Evolutionary conservation across 2,329 filamentous ascomycete species (phyloP).

Genomic region (Calonectria hongkongensis): DNA sequence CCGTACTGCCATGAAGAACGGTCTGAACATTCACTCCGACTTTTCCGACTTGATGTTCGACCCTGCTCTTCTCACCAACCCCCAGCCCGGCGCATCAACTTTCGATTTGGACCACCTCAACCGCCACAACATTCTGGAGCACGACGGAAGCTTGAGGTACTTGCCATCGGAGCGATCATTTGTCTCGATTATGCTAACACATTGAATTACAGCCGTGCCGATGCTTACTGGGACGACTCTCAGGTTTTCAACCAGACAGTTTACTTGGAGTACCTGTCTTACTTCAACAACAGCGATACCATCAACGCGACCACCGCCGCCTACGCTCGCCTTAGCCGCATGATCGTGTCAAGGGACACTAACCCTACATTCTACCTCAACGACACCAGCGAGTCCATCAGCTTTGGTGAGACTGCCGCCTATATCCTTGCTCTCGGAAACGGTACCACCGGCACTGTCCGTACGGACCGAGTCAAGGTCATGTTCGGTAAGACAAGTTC

Average conservation of each 20-base stretch:
- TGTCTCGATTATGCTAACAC: background rate
- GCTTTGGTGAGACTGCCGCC: conserved; percentile 18
- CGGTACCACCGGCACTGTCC: conserved; percentile 2
- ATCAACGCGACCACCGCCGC: conserved; percentile 3
- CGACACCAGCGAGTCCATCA: background rate
- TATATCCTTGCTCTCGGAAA: conserved; percentile 23
- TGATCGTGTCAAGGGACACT: background rate
- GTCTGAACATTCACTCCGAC: conserved; percentile 12
- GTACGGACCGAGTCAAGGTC: conserved; percentile 12
- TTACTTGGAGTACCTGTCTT: conserved; percentile 9
- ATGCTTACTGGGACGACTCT: conserved; percentile 30
- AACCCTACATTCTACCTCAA: conserved; percentile 27
- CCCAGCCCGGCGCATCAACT: background rate
- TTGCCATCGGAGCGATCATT: background rate
- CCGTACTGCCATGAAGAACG: conserved; percentile 11
- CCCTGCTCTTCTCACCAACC: conserved; percentile 25
- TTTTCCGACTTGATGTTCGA: conserved; percentile 27
- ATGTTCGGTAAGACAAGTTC: conserved; percentile 23
- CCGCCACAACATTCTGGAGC: conserved; percentile 31
- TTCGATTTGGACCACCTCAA: conserved; percentile 30
- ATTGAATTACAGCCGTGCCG: conserved; percentile 11
- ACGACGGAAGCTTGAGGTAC: conserved; percentile 33
- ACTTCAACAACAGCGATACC: conserved; percentile 2
- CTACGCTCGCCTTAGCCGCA: conserved; percentile 7
- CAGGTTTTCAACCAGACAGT: conserved; percentile 28